Evolutionary conservation across 805 yeast genomes (phyloP), one percentile per base, ranked within the genome.

Genomic region (Wickerhamiella alocasiicola): DNA sequence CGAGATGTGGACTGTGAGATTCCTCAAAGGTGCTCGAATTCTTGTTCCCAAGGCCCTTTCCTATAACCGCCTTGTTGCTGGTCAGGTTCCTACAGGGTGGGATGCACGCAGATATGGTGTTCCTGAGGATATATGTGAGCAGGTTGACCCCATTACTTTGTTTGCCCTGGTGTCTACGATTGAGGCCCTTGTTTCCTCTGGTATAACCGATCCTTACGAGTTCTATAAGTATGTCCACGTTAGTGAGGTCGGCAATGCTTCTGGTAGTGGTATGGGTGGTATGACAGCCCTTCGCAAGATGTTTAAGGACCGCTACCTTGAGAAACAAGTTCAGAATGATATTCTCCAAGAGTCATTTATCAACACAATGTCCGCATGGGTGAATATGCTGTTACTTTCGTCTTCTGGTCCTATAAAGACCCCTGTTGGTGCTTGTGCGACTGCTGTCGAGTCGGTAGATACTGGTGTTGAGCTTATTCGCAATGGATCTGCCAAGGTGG

Each of bases 221-320:
- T 84, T 93, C 72, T 91, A 91, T 73, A 79, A 88, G 67, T 93
- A 91, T 61, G 94, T 93, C 38, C 99, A 91, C 63, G 94, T 91
- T 44, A 85, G 97, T 35, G 97, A 91, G 66, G 85, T 91, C 53
- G 99, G 98, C 70, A 93, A 88, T 74, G 87, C 97, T 73, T 81
- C 95, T 36, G 99, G 99, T 70, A 85, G 96, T 43, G 99, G 99
- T 76, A 88, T 91, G 94, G 99, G 99, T 67, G 99, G 99, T 79
- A 93, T 88, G 55, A 62, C 81, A 53, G 98, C 99, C 40, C 67
- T 91, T 59, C 82, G 93, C 63, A 96, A 95, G 55, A 91, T 91
- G 97, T 91, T 85, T 72, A 85, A 74, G 65, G 95, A 88, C 59
- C 78, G 99, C 68, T 91, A 72, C 68, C 68, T 74, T 53, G 99